These are phyloP conservation scores for Exophiala oligosperma DNA, from an alignment of 2,329 filamentous ascomycete species.

Conservation along the genomic window DNA sequence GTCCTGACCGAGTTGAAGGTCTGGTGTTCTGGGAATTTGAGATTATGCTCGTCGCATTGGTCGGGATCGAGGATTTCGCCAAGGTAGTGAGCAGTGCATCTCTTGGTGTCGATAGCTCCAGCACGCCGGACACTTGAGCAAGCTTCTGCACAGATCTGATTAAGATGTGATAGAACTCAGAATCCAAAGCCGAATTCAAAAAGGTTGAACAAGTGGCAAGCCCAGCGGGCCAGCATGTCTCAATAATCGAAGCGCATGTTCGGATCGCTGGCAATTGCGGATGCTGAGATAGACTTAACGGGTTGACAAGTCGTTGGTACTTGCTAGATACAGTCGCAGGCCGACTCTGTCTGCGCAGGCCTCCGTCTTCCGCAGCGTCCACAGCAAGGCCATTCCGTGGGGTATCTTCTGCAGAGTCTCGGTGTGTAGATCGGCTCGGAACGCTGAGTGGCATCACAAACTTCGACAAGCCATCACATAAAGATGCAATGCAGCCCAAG, in stretches of 20 bases:
- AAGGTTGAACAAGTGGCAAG: conserved; percentile 95
- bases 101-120: conserved; percentile 79
- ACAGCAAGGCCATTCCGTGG: conserved; percentile 28
- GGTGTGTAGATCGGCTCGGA: conserved; percentile 55
- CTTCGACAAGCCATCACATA: conserved; percentile 90
- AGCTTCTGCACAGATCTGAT: conserved; percentile 94
- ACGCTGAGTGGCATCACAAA: conserved; percentile 91
- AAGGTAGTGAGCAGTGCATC: conserved; percentile 94
- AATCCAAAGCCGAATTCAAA: conserved; percentile 84
- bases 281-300: conserved; percentile 72
- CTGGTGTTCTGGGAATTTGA: conserved; percentile 16
- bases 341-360: conserved; percentile 5
- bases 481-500: conserved; percentile 80
- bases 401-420: conserved; percentile 19
- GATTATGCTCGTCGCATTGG: conserved; percentile 53
- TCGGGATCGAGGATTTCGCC: conserved; percentile 87
- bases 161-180: conserved; percentile 88
- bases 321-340: conserved; percentile 40
- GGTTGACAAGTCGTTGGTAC: conserved; percentile 80
- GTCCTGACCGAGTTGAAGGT: background rate
- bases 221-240: conserved; percentile 92
- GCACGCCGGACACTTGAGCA: conserved; percentile 86
- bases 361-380: conserved; percentile 18
- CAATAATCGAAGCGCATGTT: conserved; percentile 78
- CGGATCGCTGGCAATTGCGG: conserved; percentile 69